These are phyloP conservation scores for Rhizopogon vinicolor DNA, from an alignment of 768 basidiomycete genomes.

Conservation along the genomic window DNA sequence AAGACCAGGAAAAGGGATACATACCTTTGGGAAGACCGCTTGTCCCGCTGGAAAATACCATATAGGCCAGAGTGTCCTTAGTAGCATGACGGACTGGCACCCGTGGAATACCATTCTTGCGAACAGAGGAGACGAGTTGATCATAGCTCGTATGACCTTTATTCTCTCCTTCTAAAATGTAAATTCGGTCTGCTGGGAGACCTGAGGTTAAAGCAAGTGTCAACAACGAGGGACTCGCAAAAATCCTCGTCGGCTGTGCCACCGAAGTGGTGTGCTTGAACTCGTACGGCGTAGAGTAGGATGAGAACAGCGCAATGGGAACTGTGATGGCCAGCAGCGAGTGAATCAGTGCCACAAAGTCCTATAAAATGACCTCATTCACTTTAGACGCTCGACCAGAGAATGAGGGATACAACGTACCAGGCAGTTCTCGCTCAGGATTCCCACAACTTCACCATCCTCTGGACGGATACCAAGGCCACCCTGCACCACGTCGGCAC, in stretches of 20 bases:
- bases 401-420: slow-evolving; percentile 30
- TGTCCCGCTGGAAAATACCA: slow-evolving; percentile 68
- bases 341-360: slow-evolving; percentile 40
- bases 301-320: slow-evolving; percentile 44
- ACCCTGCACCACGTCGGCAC: slow-evolving; percentile 37
- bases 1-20: neutral
- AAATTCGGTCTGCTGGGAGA: slow-evolving; percentile 33
- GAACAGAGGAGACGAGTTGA: slow-evolving; percentile 35
- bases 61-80: slow-evolving; percentile 53
- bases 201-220: slow-evolving; percentile 28
- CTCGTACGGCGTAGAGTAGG: slow-evolving; percentile 46
- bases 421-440: slow-evolving; percentile 61
- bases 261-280: slow-evolving; percentile 42
- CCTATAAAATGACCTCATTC: slow-evolving; percentile 25
- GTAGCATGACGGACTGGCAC: slow-evolving; percentile 36
- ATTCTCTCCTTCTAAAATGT: slow-evolving; percentile 36
- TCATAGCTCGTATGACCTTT: slow-evolving; percentile 35
- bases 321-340: slow-evolving; percentile 37
- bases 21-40: slow-evolving; percentile 64
- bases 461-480: slow-evolving; percentile 45
- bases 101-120: slow-evolving; percentile 29
- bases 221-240: slow-evolving; percentile 39
- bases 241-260: slow-evolving; percentile 42
- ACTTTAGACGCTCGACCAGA: neutral
- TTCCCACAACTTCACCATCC: slow-evolving; percentile 53